phyloP scores from a whole-genome alignment of 2,329 filamentous ascomycete genomes.

The Graphilbum fragrans region DNA sequence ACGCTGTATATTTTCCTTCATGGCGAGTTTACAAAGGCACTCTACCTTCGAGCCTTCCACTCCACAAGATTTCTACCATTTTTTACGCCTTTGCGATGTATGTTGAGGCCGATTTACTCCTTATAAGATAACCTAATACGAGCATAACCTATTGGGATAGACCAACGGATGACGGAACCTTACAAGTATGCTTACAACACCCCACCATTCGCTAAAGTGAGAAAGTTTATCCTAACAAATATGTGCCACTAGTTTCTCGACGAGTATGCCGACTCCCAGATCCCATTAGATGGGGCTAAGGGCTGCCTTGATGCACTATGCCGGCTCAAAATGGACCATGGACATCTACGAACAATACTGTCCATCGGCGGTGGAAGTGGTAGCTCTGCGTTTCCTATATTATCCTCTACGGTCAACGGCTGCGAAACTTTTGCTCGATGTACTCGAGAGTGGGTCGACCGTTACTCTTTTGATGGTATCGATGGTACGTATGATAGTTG shows the following conservation, averaged over 20 bases:
- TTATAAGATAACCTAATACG: too few relatives aligned
- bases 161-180: constrained; percentile 20
- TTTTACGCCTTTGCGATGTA: constrained; percentile 52
- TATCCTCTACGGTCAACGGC: constrained; percentile 34
- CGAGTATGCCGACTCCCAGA: constrained; percentile 50
- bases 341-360: constrained; percentile 44
- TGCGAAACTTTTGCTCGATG: constrained; percentile 43
- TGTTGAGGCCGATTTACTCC: neutral
- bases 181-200: constrained; percentile 34
- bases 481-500: constrained; percentile 35
- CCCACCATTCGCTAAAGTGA: too few relatives aligned
- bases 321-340: constrained; percentile 43
- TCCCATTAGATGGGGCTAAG: constrained; percentile 43
- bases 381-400: constrained; percentile 46
- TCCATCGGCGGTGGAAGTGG: constrained; percentile 54
- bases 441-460: constrained; percentile 40
- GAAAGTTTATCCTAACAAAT: too few relatives aligned
- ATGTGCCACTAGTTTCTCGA: constrained; percentile 37
- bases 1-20: constrained; percentile 50
- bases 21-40: constrained; percentile 50
- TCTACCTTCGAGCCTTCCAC: constrained; percentile 44
- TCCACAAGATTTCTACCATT: constrained; percentile 47
- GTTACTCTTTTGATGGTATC: constrained; percentile 48
- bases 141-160: too few relatives aligned
- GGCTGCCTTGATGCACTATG: constrained; percentile 50